These are phyloP conservation scores for Leptographium flavum DNA, from an alignment of 2,329 filamentous ascomycete species.

Conservation along the genomic window DNA sequence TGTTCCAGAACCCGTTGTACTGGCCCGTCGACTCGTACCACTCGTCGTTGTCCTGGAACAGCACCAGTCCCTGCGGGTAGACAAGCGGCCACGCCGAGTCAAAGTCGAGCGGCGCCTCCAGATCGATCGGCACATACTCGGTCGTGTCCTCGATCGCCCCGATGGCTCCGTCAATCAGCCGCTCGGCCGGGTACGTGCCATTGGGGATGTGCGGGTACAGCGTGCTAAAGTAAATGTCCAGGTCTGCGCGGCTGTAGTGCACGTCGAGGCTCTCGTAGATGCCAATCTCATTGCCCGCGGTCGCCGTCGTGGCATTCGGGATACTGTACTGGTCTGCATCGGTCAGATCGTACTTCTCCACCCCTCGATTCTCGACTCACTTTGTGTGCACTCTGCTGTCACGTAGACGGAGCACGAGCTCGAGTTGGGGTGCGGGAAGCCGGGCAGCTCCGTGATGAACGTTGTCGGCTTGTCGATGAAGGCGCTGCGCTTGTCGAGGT, in stretches of 20 bases:
- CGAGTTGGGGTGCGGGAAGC: conserved; percentile 6
- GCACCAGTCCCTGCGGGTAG: conserved; percentile 23
- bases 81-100: conserved; percentile 22
- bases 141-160: conserved; percentile 9
- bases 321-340: conserved; percentile 11
- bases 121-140: conserved; percentile 13
- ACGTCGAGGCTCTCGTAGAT: conserved; percentile 12
- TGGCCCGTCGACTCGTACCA: conserved; percentile 17
- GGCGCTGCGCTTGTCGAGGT: not conserved
- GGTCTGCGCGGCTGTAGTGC: conserved; percentile 12
- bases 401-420: conserved; percentile 5
- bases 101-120: conserved; percentile 24
- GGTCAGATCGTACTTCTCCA: not conserved
- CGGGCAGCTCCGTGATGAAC: conserved; percentile 4
- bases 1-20: conserved; percentile 4
- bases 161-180: conserved; percentile 18
- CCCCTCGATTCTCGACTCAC: not conserved
- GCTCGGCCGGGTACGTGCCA: conserved; percentile 18
- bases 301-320: conserved; percentile 6
- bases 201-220: conserved; percentile 16
- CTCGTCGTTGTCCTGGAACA: conserved; percentile 28
- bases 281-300: conserved; percentile 10
- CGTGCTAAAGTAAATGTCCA: conserved; percentile 11
- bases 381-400: conserved; percentile 7
- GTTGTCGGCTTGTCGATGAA: not conserved